These are phyloP conservation scores for Trypanosoma platydactyli DNA, from an alignment of 208 protist species.

Conservation along the genomic window DNA sequence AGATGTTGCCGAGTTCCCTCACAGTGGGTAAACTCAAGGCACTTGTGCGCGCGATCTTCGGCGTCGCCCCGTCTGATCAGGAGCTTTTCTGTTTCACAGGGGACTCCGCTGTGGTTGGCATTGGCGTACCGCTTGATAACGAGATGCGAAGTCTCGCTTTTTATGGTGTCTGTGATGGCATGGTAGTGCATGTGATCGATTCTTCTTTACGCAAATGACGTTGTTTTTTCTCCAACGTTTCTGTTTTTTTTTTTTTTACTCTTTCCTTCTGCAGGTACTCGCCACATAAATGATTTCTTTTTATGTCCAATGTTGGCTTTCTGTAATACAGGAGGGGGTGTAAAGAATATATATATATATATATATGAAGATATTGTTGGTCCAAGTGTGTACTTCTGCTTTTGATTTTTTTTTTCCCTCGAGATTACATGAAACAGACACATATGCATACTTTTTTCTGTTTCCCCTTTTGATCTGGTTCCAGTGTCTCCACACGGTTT, in stretches of 20 bases:
- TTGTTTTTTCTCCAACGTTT: no score
- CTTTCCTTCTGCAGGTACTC: neutral
- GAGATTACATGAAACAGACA: no score
- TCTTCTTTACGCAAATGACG: conserved; percentile 44
- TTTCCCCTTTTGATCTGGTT: no score
- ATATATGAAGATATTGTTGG: no score
- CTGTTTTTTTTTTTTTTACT: neutral
- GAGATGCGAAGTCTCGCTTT: conserved; percentile 74
- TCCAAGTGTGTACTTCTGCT: neutral
- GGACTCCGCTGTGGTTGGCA: conserved; percentile 60
- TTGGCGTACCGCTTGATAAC: conserved; percentile 53
- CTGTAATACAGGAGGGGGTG: neutral
- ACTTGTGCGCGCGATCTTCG: conserved; percentile 67
- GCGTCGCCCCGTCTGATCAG: conserved; percentile 63
- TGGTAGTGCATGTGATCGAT: conserved; percentile 68
- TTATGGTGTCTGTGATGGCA: conserved; percentile 72
- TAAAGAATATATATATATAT: no score
- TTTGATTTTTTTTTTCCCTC: conserved; percentile 18
- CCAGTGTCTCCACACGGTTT: neutral
- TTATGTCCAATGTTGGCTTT: neutral
- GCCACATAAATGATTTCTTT: neutral
- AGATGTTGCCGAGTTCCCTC: conserved; percentile 73
- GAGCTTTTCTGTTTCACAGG: conserved; percentile 62
- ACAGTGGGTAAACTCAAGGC: conserved; percentile 82
- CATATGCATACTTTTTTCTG: no score